Conservation (phyloP, 352 stramenopile genomes). For the Pythium rhizo-oryzae region DNA sequence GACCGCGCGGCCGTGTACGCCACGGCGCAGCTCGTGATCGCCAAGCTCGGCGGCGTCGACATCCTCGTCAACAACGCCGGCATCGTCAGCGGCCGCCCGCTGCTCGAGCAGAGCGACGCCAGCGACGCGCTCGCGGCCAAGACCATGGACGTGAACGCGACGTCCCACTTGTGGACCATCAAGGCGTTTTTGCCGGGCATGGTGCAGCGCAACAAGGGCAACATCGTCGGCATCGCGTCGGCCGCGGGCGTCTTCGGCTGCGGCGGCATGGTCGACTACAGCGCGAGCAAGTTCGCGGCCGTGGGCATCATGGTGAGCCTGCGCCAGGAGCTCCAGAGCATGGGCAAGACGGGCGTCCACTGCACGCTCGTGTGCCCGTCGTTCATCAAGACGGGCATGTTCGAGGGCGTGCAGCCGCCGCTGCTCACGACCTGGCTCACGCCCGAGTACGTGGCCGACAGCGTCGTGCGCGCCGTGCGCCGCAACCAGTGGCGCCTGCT, state of each 20-base stretch:
- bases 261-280: slow-evolving; percentile 48
- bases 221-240: slow-evolving; percentile 48
- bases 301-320: slow-evolving; percentile 46
- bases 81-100: slow-evolving; percentile 45
- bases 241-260: slow-evolving; percentile 43
- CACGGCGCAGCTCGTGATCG: slow-evolving; percentile 23
- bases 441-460: slow-evolving; percentile 38
- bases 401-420: slow-evolving; percentile 36
- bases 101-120: slow-evolving; percentile 41
- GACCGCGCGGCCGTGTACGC: slow-evolving; percentile 37
- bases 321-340: slow-evolving; percentile 37
- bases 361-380: slow-evolving; percentile 43
- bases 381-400: slow-evolving; percentile 49
- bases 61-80: slow-evolving; percentile 59
- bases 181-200: slow-evolving; percentile 48
- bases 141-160: slow-evolving; percentile 49
- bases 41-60: slow-evolving; percentile 38
- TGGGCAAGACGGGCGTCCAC: slow-evolving; percentile 35
- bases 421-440: slow-evolving; percentile 31
- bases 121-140: slow-evolving; percentile 37
- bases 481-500: slow-evolving; percentile 36
- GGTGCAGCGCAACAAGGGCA: slow-evolving; percentile 38
- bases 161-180: slow-evolving; percentile 49
- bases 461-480: slow-evolving; percentile 36
- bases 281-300: slow-evolving; percentile 43